Percentiles rank a stretch among this genome's conserved stretches.
phyloP scores from a whole-genome alignment of 2,329 filamentous ascomycete genomes.

The Massarina eburnea region DNA sequence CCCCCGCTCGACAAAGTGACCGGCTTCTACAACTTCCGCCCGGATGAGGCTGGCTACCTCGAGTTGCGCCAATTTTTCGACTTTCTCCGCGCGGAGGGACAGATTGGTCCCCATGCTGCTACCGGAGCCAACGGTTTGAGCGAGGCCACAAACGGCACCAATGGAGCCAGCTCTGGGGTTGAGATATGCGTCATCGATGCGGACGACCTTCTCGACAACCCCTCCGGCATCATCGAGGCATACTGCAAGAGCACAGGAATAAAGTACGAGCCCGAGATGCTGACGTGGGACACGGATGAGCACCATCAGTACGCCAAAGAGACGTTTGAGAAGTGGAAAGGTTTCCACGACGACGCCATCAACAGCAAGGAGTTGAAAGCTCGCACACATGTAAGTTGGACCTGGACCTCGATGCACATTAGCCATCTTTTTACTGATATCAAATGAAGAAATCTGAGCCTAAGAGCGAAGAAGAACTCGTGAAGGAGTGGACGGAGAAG shows the following conservation, averaged over 20 bases:
- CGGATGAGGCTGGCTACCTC: conserved; percentile 83
- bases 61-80: conserved; percentile 88
- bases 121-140: conserved; percentile 35
- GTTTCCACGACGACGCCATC: conserved; percentile 95
- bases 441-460: conserved; percentile 59
- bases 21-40: conserved; percentile 84
- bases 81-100: conserved; percentile 68
- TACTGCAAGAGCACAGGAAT: conserved; percentile 84
- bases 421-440: not conserved
- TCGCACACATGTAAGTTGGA: conserved; percentile 59
- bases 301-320: conserved; percentile 68
- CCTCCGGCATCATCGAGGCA: conserved; percentile 70
- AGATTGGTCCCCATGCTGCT: conserved; percentile 70
- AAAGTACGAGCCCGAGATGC: conserved; percentile 74
- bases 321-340: conserved; percentile 94
- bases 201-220: conserved; percentile 88
- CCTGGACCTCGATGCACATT: not conserved
- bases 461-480: conserved; percentile 66
- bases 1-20: conserved; percentile 82
- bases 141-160: conserved; percentile 33
- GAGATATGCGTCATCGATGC: conserved; percentile 88
- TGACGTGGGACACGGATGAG: conserved; percentile 78
- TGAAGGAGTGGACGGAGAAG: conserved; percentile 72
- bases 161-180: conserved; percentile 45
- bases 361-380: conserved; percentile 75